Evolutionary conservation across 1,139 yeast species (phyloP), one percentile per base, ranked within the genome.

Genomic region (Geotrichum aggregatum): DNA sequence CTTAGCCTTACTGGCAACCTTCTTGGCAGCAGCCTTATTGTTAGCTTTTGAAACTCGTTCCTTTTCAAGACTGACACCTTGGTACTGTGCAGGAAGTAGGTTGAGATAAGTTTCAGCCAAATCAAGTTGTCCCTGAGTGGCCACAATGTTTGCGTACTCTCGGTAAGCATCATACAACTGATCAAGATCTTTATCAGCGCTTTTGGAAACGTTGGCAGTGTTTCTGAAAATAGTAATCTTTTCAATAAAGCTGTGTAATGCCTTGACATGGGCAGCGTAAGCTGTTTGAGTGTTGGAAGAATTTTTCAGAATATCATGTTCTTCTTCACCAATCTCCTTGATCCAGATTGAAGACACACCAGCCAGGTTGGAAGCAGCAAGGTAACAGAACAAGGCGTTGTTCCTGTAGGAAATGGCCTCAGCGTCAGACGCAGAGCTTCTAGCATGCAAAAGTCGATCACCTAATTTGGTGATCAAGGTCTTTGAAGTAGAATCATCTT

Each of bases 301-400:
- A 4, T 75, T 67, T 53, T 73, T 68, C 58, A 82, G 71, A 54
- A 80, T 72, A 53, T 73, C 72, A 10, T 70, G 62, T 69, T 91
- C 96, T 55, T 77, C 70, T 0, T 69, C 73, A 21, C 80, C 76
- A 58, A 88, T 72, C 67, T 92, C 98, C 41, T 78, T 73, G 53
- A 87, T 76, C 99, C 98, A 94, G 58, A 94, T 79, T 18, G 75
- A 70, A 2, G 96, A 81, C 50, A 87, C 83, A 64, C 84, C 87
- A 58, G 86, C 94, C 50, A 91, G 74, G 16, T 92, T 82, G 46
- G 83, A 79, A 38, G 96, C 96, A 13, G 91, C 87, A 60, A 88
- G 75, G 67, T 84, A 92, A 62, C 94, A 83, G 38, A 80, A 67
- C 51, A 91, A 73, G 1, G 98, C 96, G 64, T 82, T 78, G 61